A percentile compares a stretch with the other conserved stretches of the same genome.
These are phyloP conservation scores for Selaginella tamariscina DNA, from an alignment of 75 land plant genomes.

Conservation along the genomic window DNA sequence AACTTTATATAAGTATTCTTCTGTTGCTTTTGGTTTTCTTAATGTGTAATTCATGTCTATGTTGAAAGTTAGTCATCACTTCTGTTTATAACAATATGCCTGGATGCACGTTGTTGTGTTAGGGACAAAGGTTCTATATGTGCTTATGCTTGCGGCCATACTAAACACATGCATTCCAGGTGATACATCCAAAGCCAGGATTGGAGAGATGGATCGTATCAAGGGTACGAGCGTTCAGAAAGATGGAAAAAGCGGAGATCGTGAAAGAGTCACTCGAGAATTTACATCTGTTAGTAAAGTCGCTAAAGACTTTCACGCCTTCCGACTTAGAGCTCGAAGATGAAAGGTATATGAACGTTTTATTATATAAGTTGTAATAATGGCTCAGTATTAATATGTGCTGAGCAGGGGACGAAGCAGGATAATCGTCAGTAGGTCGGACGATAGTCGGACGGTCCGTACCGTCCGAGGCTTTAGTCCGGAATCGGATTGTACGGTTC, in stretches of 20 bases:
- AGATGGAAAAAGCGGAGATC: slow-evolving; percentile 28
- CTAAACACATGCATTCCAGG: too few species aligned
- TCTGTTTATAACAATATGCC: too few species aligned
- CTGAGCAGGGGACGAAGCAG: neutral
- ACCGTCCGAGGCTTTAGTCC: neutral
- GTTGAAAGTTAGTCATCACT: too few species aligned
- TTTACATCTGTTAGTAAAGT: slow-evolving; percentile 34
- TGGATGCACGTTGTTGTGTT: too few species aligned
- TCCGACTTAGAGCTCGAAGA: slow-evolving; percentile 30
- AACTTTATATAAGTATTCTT: too few species aligned
- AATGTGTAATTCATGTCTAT: too few species aligned
- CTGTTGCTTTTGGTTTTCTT: too few species aligned
- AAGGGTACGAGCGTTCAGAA: slow-evolving; percentile 41
- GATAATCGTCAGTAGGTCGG: neutral
- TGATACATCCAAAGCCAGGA: slow-evolving; percentile 44
- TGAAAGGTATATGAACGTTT: too few species aligned
- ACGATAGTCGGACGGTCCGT: neutral
- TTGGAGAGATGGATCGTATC: slow-evolving; percentile 57
- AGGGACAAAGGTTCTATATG: too few species aligned
- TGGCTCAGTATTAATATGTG: too few species aligned
- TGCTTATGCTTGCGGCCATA: too few species aligned
- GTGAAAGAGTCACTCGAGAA: slow-evolving; percentile 34
- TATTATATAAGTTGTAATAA: too few species aligned
- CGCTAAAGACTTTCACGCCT: slow-evolving; percentile 26
- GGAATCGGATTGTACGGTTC: neutral